A percentile compares a stretch with the other conserved stretches of the same genome.
Conservation (phyloP, 2,329 filamentous ascomycete genomes). For the Colletotrichum trifolii region DNA sequence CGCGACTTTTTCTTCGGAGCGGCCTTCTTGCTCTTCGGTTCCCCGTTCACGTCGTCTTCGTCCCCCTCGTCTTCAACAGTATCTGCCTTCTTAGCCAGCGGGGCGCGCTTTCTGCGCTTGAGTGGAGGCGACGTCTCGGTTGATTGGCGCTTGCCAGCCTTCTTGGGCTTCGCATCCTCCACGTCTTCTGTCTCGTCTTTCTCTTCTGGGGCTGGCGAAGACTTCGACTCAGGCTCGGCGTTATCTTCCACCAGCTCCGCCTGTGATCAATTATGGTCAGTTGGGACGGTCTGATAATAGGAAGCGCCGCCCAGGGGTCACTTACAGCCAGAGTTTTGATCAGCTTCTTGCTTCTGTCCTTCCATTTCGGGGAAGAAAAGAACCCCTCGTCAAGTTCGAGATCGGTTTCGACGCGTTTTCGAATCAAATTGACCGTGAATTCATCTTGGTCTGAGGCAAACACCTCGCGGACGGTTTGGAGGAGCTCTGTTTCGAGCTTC, state of each 20-base stretch:
- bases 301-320: slow-evolving; percentile 26
- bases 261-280: slow-evolving; percentile 12
- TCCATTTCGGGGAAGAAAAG: slow-evolving; percentile 63
- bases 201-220: slow-evolving; percentile 7
- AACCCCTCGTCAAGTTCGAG: slow-evolving; percentile 62
- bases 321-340: slow-evolving; percentile 67
- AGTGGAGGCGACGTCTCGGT: slow-evolving; percentile 49
- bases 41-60: slow-evolving; percentile 4
- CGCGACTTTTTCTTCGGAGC: slow-evolving; percentile 31
- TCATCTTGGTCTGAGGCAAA: slow-evolving; percentile 57
- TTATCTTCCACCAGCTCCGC: slow-evolving; percentile 15
- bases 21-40: slow-evolving; percentile 39
- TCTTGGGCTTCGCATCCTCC: slow-evolving; percentile 41
- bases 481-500: slow-evolving; percentile 58
- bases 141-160: slow-evolving; percentile 48
- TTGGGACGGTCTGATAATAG: not conserved
- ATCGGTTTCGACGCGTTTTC: slow-evolving; percentile 61
- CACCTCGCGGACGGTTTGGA: slow-evolving; percentile 57
- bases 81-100: slow-evolving; percentile 43
- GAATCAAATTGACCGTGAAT: slow-evolving; percentile 68
- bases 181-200: slow-evolving; percentile 15
- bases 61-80: slow-evolving; percentile 39
- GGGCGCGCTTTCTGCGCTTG: slow-evolving; percentile 52
- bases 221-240: not conserved
- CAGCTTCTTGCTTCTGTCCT: slow-evolving; percentile 66